Evolutionary conservation across 1,284 basidiomycete genomes (phyloP), one percentile per base, ranked within the genome.

Genomic region (Xerocomus amazonicus): DNA sequence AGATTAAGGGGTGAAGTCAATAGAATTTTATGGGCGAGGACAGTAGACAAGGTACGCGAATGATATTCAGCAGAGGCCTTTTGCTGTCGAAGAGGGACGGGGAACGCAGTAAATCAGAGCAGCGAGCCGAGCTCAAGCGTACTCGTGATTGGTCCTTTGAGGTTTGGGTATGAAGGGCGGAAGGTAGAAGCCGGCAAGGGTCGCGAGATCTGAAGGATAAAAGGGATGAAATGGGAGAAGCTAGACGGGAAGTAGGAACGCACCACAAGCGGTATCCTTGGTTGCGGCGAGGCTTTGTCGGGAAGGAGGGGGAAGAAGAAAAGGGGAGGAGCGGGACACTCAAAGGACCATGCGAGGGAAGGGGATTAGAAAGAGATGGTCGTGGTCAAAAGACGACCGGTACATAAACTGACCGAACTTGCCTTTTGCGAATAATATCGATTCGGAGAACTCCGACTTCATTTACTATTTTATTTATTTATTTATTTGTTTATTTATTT

Each of bases 231-330:
- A 31, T 10, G 10, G 23, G n/a, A 14, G 12, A 16, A 9, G 2
- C 3, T 27, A 1, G 42, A 35, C 33, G 44, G 29, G 40, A 12
- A 32, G 48, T 12, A 31, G 34, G 38, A 47, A 56, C 58, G 33
- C 49, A 85, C 84, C 69, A 79, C 86, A 88, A 76, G 87, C 86
- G 87, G 73, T 80, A 79, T 88, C 84, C 87, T 89, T 87, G 79
- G 65, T 64, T 55, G 70, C 79, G 81, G 80, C 80, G 76, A 74
- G 79, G 84, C 13, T 59, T 54, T 29, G 59, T 62, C 66, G 63
- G 63, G 35, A 40, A 41, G 46, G 51, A 55, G 50, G 54, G 49
- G 69, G 55, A 59, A 64, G 68, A 70, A 71, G 70, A 69, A 68
- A 67, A 9, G 39, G 36, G 56, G 60, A 60, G 66, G 60, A 60